Evolutionary conservation across 1,284 basidiomycete genomes (phyloP).

Genomic region (Pseudozyma thailandica): DNA sequence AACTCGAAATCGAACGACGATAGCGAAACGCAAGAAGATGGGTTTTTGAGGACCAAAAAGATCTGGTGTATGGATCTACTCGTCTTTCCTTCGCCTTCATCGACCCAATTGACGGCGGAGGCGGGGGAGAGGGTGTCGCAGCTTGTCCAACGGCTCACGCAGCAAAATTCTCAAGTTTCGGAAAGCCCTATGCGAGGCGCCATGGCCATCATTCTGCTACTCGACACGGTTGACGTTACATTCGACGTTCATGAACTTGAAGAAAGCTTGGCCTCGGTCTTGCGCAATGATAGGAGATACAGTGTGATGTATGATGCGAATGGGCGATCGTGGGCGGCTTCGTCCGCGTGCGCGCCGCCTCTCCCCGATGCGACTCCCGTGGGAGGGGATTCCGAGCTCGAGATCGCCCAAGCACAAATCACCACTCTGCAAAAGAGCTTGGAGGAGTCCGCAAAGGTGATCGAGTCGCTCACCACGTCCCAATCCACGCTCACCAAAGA

Average conservation of each 20-base stretch:
- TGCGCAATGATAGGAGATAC: constrained; percentile 28
- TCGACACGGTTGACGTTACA: constrained; percentile 23
- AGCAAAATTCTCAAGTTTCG: background rate
- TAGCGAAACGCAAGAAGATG: constrained; percentile 46
- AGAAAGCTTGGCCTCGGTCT: constrained; percentile 17
- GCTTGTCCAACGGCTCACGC: constrained; percentile 9
- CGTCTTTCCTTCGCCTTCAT: constrained; percentile 7
- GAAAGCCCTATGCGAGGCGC: background rate
- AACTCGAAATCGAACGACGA: constrained; percentile 27
- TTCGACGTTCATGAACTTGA: constrained; percentile 49
- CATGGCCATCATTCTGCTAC: constrained; percentile 18
- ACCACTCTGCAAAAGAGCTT: background rate
- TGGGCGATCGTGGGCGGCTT: constrained; percentile 17
- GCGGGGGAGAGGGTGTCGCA: constrained; percentile 6
- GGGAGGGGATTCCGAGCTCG: constrained; percentile 4
- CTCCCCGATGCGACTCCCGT: background rate
- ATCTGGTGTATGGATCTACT: constrained; percentile 44
- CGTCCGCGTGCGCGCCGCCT: background rate
- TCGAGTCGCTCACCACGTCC: constrained; percentile 7
- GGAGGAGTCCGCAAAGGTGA: constrained; percentile 5
- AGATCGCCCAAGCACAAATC: constrained; percentile 1
- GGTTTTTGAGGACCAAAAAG: constrained; percentile 31
- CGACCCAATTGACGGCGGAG: too few species aligned
- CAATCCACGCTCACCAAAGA: background rate
- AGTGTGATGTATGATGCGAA: constrained; percentile 20